phyloP scores from a whole-genome alignment of 2,329 filamentous ascomycete genomes.

The Penicillium janthinellum region DNA sequence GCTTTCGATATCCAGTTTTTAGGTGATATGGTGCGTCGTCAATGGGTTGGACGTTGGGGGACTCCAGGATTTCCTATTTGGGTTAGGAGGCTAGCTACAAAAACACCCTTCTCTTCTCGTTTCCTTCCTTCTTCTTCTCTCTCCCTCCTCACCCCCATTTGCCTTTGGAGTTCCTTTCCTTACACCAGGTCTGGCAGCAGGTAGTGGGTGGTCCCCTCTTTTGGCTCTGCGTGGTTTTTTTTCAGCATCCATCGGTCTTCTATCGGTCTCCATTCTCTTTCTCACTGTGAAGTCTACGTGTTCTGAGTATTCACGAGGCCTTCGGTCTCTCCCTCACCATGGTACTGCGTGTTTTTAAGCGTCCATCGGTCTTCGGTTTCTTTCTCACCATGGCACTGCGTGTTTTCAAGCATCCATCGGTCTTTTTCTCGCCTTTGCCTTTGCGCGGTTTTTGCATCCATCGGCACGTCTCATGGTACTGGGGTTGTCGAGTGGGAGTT shows the following conservation, averaged over 20 bases:
- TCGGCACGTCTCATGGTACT: background rate
- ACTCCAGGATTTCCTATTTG: background rate
- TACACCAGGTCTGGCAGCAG: background rate
- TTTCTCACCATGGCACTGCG: background rate
- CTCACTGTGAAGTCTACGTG: background rate
- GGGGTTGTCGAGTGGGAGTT: background rate
- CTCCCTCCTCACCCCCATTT: background rate
- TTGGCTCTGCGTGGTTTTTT: slow-evolving; percentile 1
- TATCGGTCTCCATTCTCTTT: background rate
- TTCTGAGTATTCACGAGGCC: background rate
- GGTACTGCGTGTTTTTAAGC: background rate
- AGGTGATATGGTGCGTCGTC: background rate
- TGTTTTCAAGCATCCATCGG: background rate
- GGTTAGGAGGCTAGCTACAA: background rate
- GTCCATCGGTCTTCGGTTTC: background rate
- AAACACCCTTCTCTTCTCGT: background rate
- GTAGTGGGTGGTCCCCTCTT: background rate
- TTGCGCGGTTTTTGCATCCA: background rate
- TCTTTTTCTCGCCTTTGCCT: background rate
- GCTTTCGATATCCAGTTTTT: background rate
- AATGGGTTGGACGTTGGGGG: background rate
- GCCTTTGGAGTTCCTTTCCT: slow-evolving; percentile 1
- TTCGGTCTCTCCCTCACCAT: background rate
- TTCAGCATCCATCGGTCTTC: background rate
- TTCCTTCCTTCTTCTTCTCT: background rate